Base-by-base conservation (phyloP, 106 monocot genomes). In the Chionographis japonica region DNA sequence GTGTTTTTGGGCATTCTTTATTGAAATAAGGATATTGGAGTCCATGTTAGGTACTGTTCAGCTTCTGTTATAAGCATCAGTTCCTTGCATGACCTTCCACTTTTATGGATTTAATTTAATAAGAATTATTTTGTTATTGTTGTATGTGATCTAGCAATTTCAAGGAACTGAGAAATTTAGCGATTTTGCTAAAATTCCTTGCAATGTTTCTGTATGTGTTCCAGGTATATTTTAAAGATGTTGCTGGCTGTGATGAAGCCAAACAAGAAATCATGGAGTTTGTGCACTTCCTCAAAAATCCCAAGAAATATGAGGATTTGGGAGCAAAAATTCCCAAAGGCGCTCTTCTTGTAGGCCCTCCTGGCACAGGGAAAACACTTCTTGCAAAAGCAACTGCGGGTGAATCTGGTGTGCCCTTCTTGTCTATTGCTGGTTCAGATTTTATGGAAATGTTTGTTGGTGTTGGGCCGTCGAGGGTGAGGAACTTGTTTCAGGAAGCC, bases 381-480 rank as follows among this genome's bases (percentile, higher is more conserved):
- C 81, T 89, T 69, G 89, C 89, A 6, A 85, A 85, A 74, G 89
- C 89, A 54, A 82, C 79, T 41, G 89, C 85, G 6, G 89, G 85
- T 52, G 89, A 89, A 68, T 84, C 89, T 49, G 85, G 70, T 49
- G 89, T 89, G 19, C 85, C 89, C 12, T 89, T 89, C 43, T 67
- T 85, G 41, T 89, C 89, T 12, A 85, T 89, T 40, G 85, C 89
- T 71, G 89, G 89, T 42, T 89, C 89, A 64, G 89, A 89, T 66
- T 89, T 89, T 56, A 80, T 85, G 82, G 85, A 89, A 64, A 82
- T 89, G 85, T 89, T 85, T 76, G 89, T 89, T 58, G 89, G 89
- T 37, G 89, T 89, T 55, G 89, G 89, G 60, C 79, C 89, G 37
- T 76, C 85, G 13, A 72, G 89, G 46, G 89, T 89, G 20, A 73